Evolutionary conservation across 169 alveolate species (phyloP), one percentile per base, ranked within the genome.

Genomic region (Fabrea salina): DNA sequence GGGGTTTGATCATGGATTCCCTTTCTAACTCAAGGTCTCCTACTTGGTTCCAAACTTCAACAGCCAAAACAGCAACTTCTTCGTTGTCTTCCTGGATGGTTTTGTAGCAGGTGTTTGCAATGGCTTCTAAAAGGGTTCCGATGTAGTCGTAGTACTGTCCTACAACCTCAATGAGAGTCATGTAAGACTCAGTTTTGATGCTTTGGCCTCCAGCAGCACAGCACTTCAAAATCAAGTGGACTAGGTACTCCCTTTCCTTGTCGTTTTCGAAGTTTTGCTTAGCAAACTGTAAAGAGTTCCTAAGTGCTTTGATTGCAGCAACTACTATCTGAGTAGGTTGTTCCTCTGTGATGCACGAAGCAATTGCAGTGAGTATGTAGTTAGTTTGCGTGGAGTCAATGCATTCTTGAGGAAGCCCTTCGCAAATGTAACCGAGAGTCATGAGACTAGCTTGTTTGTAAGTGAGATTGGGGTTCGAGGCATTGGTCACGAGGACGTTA

Each of bases 351-450:
- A 68, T 43, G 13, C 35, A 41, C 67, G 13, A 19, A 16, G 64
- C 59, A 1, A 68, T 68, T 16, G 78, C 61, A 2, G 66, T 41
- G 41, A 68, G 22, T 0, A 68, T 41, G 8, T 13, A 11, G 64
- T 68, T 32, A n/a, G 41, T 7, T 40, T 16, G n/a, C 30, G 13
- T 32, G 7, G 32, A 13, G 40, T 19, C 22, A 25, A 68, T 19
- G n/a, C 16, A 16, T n/a, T n/a, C 41, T 22, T n/a, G 27, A n/a
- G 16, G n/a, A 11, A 68, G 27, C 19, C 33, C 57, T 19, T 68
- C 78, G 30, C 78, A 68, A 19, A 68, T 68, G 27, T 68, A 68
- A 11, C 78, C 78, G 19, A 68, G 13, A 16, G 78, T 68, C 40
- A 68, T 41, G n/a, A 68, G 16, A 11, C 50, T 22, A 0, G 78